phyloP scores from a whole-genome alignment of 148 eudicot species.

The Amaranthus cruentus region DNA sequence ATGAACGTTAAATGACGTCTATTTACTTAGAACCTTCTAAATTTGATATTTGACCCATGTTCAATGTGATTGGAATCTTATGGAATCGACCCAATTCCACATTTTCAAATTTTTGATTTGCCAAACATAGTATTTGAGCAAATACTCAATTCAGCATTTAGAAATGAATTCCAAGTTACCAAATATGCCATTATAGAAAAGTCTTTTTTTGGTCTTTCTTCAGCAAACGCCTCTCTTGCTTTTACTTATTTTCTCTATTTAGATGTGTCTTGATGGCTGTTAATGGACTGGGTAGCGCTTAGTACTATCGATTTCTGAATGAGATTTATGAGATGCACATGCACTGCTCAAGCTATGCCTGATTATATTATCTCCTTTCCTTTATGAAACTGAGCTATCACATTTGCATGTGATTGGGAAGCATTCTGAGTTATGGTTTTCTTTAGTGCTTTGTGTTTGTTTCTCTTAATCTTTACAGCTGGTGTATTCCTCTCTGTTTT shows the following conservation, averaged over 20 bases:
- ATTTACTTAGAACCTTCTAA: too few species aligned
- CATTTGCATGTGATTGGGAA: background rate
- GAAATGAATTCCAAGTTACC: too few species aligned
- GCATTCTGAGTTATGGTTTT: background rate
- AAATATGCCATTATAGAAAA: too few species aligned
- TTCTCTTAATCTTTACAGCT: slow-evolving; percentile 18
- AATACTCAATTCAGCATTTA: too few species aligned
- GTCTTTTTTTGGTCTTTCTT: too few species aligned
- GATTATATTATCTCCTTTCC: background rate
- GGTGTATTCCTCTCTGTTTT: background rate
- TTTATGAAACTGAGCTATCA: background rate
- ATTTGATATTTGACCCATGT: too few species aligned
- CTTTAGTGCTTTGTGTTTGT: slow-evolving; percentile 14
- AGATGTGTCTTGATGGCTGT: background rate
- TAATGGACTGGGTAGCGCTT: background rate
- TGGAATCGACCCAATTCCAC: too few species aligned
- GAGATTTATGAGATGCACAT: background rate
- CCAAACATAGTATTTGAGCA: too few species aligned
- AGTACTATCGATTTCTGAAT: background rate
- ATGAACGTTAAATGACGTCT: too few species aligned
- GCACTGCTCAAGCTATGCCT: background rate
- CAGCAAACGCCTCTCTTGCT: too few species aligned
- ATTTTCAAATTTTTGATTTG: too few species aligned
- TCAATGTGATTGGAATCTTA: too few species aligned
- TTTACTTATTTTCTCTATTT: background rate